A percentile compares a stretch with the other conserved stretches of the same genome.
These are phyloP conservation scores for Xylaria sp. DNA, from an alignment of 2,329 filamentous ascomycete genomes.

Conservation along the genomic window DNA sequence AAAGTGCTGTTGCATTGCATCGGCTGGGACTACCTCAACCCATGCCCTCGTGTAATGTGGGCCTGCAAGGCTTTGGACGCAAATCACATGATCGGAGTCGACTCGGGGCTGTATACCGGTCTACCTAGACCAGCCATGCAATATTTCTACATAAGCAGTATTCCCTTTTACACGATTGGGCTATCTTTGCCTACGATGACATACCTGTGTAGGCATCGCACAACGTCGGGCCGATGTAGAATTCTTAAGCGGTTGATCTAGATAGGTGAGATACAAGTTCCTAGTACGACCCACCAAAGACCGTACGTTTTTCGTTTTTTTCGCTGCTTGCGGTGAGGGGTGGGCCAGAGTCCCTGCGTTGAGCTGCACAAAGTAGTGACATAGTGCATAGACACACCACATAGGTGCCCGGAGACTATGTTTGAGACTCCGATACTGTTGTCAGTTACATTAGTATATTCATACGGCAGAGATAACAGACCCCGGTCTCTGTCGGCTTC, in stretches of 20 bases:
- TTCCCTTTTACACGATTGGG: not conserved
- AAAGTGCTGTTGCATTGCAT: not conserved
- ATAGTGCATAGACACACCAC: too few species aligned
- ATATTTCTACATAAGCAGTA: not conserved
- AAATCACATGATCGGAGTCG: not conserved
- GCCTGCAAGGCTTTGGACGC: not conserved
- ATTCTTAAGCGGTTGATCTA: not conserved
- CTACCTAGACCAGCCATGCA: not conserved
- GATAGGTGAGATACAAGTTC: not conserved
- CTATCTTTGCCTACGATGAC: not conserved
- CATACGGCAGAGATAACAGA: not conserved
- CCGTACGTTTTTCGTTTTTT: not conserved
- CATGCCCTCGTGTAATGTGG: not conserved
- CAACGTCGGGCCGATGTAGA: slow-evolving; percentile 2
- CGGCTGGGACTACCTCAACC: not conserved
- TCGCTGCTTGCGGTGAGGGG: not conserved
- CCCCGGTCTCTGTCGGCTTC: slow-evolving; percentile 13
- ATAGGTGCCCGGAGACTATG: not conserved
- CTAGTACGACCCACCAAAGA: not conserved
- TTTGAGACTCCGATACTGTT: not conserved
- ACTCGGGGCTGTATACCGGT: not conserved
- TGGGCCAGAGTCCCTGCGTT: slow-evolving; percentile 10
- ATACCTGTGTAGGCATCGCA: not conserved
- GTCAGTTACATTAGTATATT: not conserved
- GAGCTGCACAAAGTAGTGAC: not conserved